These are phyloP conservation scores for Amauroascus niger DNA, from an alignment of 2,329 filamentous ascomycete genomes.

Conservation along the genomic window DNA sequence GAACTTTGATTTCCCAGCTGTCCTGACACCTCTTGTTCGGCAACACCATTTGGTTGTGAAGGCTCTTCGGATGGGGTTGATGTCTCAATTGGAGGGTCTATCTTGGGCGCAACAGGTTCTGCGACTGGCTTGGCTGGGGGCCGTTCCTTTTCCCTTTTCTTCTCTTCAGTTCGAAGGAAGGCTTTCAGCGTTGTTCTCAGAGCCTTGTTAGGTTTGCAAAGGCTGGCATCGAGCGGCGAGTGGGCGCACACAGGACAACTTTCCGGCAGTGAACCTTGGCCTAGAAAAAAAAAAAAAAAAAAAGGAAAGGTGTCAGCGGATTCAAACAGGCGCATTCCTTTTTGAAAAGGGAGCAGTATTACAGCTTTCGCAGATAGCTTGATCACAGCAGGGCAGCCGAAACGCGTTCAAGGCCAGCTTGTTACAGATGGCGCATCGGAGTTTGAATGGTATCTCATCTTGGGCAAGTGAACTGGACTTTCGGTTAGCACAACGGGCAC, in stretches of 20 bases:
- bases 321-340: background rate
- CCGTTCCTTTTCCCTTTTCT: conserved; percentile 64
- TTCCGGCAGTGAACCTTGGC: conserved; percentile 64
- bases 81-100: conserved; percentile 12
- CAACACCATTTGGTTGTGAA: background rate
- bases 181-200: conserved; percentile 87
- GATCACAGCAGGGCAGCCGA: conserved; percentile 87
- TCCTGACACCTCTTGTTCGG: background rate
- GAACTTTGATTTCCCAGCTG: background rate
- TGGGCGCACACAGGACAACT: conserved; percentile 92
- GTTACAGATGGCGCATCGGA: conserved; percentile 89
- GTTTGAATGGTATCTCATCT: conserved; percentile 88
- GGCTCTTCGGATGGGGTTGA: background rate
- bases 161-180: conserved; percentile 82
- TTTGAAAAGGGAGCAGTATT: conserved; percentile 27
- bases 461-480: conserved; percentile 58
- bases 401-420: conserved; percentile 84
- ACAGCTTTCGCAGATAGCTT: conserved; percentile 88
- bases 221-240: conserved; percentile 70
- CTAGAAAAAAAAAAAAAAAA: no score
- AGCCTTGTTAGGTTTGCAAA: conserved; percentile 81
- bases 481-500: background rate
- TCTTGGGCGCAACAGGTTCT: conserved; percentile 17
- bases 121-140: conserved; percentile 26
- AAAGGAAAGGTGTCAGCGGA: background rate